Percentiles rank a stretch among this genome's conserved stretches.
Conservation (phyloP, 768 basidiomycete species). For the Kwoniella mangroviensis region DNA sequence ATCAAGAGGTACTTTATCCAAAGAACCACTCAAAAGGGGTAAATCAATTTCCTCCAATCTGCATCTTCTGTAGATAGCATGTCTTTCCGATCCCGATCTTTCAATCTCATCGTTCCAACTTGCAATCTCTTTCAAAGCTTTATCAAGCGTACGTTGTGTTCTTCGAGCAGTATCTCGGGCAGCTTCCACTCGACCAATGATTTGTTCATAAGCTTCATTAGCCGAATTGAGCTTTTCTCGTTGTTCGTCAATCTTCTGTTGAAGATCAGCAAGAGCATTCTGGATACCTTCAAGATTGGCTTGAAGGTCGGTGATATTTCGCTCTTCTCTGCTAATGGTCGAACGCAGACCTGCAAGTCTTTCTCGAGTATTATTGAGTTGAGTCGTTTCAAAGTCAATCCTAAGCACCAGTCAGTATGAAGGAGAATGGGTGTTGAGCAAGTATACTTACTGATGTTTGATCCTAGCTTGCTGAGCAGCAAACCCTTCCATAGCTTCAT, state of each 20-base stretch:
- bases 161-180: conserved; percentile 73
- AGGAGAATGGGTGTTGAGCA: background rate
- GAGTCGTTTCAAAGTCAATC: conserved; percentile 78
- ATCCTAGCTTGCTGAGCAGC: conserved; percentile 85
- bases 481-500: conserved; percentile 77
- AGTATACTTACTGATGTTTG: conserved; percentile 72
- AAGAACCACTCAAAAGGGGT: conserved; percentile 73
- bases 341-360: conserved; percentile 64
- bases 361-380: conserved; percentile 68
- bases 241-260: conserved; percentile 68
- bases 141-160: conserved; percentile 77
- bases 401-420: conserved; percentile 59
- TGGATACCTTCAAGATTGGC: conserved; percentile 53
- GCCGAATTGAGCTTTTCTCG: conserved; percentile 69
- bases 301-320: conserved; percentile 65
- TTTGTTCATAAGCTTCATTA: conserved; percentile 66
- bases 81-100: conserved; percentile 80
- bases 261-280: conserved; percentile 40
- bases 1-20: conserved; percentile 90
- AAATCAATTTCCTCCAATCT: conserved; percentile 88
- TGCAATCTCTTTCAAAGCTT: conserved; percentile 87
- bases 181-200: conserved; percentile 68
- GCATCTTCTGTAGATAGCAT: conserved; percentile 85
- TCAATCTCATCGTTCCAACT: conserved; percentile 90
- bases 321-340: conserved; percentile 68